These are phyloP conservation scores for Manihot esculenta DNA, from an alignment of 441 rosid genomes.

Conservation along the genomic window DNA sequence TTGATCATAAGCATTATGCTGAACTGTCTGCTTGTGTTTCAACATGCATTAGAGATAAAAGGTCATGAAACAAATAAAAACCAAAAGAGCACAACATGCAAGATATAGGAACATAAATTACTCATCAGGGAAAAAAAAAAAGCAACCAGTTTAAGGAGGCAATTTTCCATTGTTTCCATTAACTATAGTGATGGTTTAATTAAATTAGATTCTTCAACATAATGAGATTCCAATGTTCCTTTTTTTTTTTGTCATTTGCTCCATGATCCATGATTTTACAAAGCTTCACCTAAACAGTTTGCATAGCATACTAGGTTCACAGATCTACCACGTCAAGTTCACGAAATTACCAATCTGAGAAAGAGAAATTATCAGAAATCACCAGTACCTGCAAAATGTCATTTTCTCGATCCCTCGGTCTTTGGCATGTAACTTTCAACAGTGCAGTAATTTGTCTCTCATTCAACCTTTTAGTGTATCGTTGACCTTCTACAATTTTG, in stretches of 20 bases:
- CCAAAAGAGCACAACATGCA: not conserved
- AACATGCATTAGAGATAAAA: constrained; percentile 11
- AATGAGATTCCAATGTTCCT: not conserved
- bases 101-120: no score
- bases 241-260: not conserved
- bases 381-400: constrained; percentile 62
- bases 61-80: not conserved
- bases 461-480: constrained; percentile 81
- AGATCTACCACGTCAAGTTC: not conserved
- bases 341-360: not conserved
- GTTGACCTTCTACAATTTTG: constrained; percentile 92
- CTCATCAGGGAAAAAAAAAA: no score
- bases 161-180: no score
- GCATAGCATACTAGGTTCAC: not conserved
- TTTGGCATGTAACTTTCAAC: constrained; percentile 80
- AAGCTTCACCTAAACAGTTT: no score
- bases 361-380: not conserved
- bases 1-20: constrained; percentile 79
- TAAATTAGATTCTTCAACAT: no score
- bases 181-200: no score
- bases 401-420: constrained; percentile 84
- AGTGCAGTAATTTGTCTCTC: constrained; percentile 89
- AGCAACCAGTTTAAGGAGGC: no score
- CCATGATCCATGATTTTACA: not conserved
- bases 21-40: constrained; percentile 60